Base-by-base conservation (phyloP, 257 asterid species). In the Rauvolfia tetraphylla region DNA sequence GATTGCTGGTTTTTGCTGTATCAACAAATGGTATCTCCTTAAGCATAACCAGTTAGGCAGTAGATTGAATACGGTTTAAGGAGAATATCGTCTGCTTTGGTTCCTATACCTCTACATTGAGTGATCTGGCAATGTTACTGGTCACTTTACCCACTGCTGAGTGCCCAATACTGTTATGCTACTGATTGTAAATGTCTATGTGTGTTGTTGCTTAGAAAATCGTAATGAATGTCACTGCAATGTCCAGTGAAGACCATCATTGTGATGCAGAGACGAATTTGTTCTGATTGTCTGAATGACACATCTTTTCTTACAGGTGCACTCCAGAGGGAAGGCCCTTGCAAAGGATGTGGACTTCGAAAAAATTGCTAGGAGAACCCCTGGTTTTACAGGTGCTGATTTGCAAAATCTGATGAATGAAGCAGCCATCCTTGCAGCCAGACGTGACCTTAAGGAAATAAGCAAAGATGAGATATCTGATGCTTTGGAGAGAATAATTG, bases 311-410 rank as follows among this genome's bases (percentile, higher is more conserved):
- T 73, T 38, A 36, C 74, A 93, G 98, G 98, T 93, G 84, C 98
- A 90, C 79, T 88, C 97, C 11, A 87, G 99, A 82, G 99, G 99
- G 65, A 91, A 95, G 82, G 98, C 99, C 18, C 96, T 95, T 49
- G 99, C 91, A 3, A 95, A 95, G 86, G 99, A 95, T 78, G 99
- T 95, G 56, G 98, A 95, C 86, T 93, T 95, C 44, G 99, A 95
- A 4, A 95, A 93, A 90, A 82, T 95, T 82, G 86, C 99, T 4
- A 81, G 99, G 86, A 89, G 99, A 79, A 95, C 99, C 62, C 99
- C 99, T 11, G 99, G 99, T 67, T 95, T 95, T 88, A 93, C 99
- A 0, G 99, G 99, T 68, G 98, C 98, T 44, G 99, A 95, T 89
- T 79, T 95, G 89, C 99, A 95, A 53, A 95, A 95, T 87, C 86